A percentile compares a stretch with the other conserved stretches of the same genome.
Evolutionary conservation across 352 stramenopile genomes (phyloP).

Genomic region (Pythium oligandrum): DNA sequence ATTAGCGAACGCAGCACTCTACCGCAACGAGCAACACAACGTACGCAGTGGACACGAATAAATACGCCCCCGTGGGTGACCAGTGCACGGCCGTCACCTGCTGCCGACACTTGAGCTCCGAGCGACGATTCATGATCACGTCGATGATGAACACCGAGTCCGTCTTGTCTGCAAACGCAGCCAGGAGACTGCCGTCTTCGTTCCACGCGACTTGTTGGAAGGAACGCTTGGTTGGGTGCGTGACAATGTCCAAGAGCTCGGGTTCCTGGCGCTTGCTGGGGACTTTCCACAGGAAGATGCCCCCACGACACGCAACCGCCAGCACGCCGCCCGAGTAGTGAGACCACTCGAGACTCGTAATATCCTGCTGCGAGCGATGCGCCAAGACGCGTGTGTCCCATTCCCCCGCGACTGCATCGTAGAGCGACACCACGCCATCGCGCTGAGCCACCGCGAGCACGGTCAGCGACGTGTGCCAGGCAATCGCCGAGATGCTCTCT

Average conservation of each 20-base stretch:
- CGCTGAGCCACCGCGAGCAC: constrained; percentile 66
- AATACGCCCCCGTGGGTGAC: constrained; percentile 81
- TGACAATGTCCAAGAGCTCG: constrained; percentile 53
- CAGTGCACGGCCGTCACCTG: constrained; percentile 50
- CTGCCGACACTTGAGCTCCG: constrained; percentile 59
- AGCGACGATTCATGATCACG: constrained; percentile 40
- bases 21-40: neutral
- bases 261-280: constrained; percentile 39
- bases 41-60: constrained; percentile 69
- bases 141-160: constrained; percentile 57
- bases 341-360: constrained; percentile 63
- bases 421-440: constrained; percentile 65
- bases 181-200: constrained; percentile 60
- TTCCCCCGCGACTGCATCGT: constrained; percentile 40
- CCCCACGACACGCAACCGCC: constrained; percentile 57
- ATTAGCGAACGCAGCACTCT: neutral
- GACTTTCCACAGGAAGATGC: constrained; percentile 70
- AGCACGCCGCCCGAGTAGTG: constrained; percentile 50
- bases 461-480: constrained; percentile 51
- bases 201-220: constrained; percentile 70
- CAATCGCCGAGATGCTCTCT: constrained; percentile 51
- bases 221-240: constrained; percentile 36
- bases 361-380: constrained; percentile 46
- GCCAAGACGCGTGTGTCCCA: constrained; percentile 66
- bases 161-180: constrained; percentile 43